Evolutionary conservation across 768 basidiomycete genomes (phyloP), one percentile per base, ranked within the genome.

Genomic region (Porphyrellus cyaneotinctus): DNA sequence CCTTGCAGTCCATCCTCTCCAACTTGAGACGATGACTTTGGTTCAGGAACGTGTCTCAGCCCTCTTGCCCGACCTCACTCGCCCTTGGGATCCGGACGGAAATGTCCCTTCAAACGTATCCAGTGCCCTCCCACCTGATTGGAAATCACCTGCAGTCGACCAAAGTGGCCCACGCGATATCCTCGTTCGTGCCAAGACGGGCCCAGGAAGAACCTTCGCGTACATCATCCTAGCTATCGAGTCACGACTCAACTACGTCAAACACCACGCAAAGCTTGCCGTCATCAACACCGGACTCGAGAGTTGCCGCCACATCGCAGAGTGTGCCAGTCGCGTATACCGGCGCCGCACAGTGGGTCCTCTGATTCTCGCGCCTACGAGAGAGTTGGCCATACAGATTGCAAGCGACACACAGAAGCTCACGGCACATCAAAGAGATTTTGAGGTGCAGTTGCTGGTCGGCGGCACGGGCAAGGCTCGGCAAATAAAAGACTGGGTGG

Each of bases 211-310:
- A 71, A 95, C 91, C 0, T 72, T 93, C 31, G 91, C 83, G 0
- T 95, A 94, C 75, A 81, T 97, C 49, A 77, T 95, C 18, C 91
- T 91, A 10, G 90, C 89, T 7, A 78, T 94, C 56, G 90, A 95
- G 63, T 77, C 85, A 3, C 84, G 94, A 9, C 33, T 89, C 18
- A 78, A 79, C 51, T 70, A 78, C 10, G 67, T 93, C n/a, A 69
- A 80, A 6, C 69, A 71, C 6, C 65, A 74, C 37, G 74, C 72
- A 22, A 63, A 72, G 44, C 70, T 74, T 24, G 74, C 74, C 2
- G 70, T 72, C 17, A 50, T 60, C 47, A 75, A 82, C 44, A 68
- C 78, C 28, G 80, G 77, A 22, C 60, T 74, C 24, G 54, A 52
- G 17, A 54, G 55, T 2, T 77, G 75, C 51, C 57, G 51, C 18